These are phyloP conservation scores for Obelidium mucronatum DNA, from an alignment of 192 early-diverging fungal species.

Conservation along the genomic window DNA sequence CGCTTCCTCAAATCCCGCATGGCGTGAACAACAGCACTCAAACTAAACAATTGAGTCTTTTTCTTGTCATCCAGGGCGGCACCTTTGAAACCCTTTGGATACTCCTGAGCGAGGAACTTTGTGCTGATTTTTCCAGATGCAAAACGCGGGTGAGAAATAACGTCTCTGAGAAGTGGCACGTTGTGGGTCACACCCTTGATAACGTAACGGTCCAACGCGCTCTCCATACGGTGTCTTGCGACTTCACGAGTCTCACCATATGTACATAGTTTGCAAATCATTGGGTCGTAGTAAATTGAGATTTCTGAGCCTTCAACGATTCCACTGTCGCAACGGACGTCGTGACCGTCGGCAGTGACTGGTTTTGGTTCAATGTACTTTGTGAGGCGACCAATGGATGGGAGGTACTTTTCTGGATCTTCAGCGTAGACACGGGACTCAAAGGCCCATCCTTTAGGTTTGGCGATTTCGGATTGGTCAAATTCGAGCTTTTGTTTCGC, in stretches of 20 bases:
- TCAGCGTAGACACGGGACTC: constrained; percentile 97
- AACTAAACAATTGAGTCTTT: constrained; percentile 67
- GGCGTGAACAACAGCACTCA: constrained; percentile 70
- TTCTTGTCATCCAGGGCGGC: constrained; percentile 61
- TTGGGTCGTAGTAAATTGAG: constrained; percentile 94
- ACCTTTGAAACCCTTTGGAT: constrained; percentile 87
- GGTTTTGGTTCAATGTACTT: constrained; percentile 83
- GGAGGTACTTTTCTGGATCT: constrained; percentile 92
- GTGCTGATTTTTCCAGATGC: constrained; percentile 79
- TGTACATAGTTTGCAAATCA: constrained; percentile 94
- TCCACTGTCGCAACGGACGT: constrained; percentile 93
- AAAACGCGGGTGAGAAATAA: constrained; percentile 78
- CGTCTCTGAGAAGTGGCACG: constrained; percentile 90
- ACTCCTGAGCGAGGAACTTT: constrained; percentile 87
- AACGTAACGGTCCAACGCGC: constrained; percentile 87
- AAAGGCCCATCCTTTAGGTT: constrained; percentile 89
- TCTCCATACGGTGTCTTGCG: constrained; percentile 79
- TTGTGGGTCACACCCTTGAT: constrained; percentile 96
- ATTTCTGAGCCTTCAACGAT: constrained; percentile 93
- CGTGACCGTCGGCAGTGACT: constrained; percentile 43
- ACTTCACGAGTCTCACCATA: constrained; percentile 78
- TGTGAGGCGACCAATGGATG: constrained; percentile 86
- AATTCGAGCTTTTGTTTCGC: constrained; percentile 76
- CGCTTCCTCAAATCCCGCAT: constrained; percentile 70
- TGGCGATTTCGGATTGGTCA: constrained; percentile 73